These are phyloP conservation scores for Metschnikowia corniflorae DNA, from an alignment of 805 yeast genomes.

Conservation along the genomic window DNA sequence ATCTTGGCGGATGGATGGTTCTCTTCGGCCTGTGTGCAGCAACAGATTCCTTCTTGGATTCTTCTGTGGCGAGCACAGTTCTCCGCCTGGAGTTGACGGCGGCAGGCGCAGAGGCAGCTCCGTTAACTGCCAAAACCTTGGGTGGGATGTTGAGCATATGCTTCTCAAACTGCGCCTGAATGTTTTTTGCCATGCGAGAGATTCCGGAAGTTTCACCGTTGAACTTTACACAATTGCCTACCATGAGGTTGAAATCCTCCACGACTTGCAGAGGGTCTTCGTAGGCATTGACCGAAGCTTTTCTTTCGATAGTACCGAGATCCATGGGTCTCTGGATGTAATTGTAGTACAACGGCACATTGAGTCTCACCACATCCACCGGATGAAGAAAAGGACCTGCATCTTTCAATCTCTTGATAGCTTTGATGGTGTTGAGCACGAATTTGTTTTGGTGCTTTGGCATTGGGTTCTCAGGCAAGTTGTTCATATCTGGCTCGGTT, in stretches of 20 bases:
- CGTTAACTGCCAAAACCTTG: constrained; percentile 28
- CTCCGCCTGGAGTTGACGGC: constrained; percentile 20
- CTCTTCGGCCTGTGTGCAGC: constrained; percentile 89
- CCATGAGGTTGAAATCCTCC: constrained; percentile 81
- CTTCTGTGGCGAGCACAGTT: constrained; percentile 18
- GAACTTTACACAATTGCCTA: constrained; percentile 73
- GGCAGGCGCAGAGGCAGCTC: constrained; percentile 11
- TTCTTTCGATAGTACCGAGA: constrained; percentile 82
- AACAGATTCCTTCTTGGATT: constrained; percentile 61
- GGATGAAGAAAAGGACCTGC: constrained; percentile 88
- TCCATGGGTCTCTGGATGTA: constrained; percentile 90
- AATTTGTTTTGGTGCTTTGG: constrained; percentile 84
- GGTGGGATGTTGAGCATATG: constrained; percentile 92
- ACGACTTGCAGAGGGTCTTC: constrained; percentile 63
- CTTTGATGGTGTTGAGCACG: constrained; percentile 73
- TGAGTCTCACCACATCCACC: constrained; percentile 82
- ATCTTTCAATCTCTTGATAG: constrained; percentile 86
- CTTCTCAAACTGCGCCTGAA: constrained; percentile 89
- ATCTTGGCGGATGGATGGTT: constrained; percentile 93
- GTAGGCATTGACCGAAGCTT: constrained; percentile 67
- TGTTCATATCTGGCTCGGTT: constrained; percentile 67
- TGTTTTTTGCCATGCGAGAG: constrained; percentile 85
- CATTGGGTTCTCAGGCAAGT: constrained; percentile 62
- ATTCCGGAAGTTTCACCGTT: constrained; percentile 83
- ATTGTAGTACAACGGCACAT: constrained; percentile 88